These are phyloP conservation scores for Penicillium waksmanii DNA, from an alignment of 495 filamentous ascomycete species.

Conservation along the genomic window DNA sequence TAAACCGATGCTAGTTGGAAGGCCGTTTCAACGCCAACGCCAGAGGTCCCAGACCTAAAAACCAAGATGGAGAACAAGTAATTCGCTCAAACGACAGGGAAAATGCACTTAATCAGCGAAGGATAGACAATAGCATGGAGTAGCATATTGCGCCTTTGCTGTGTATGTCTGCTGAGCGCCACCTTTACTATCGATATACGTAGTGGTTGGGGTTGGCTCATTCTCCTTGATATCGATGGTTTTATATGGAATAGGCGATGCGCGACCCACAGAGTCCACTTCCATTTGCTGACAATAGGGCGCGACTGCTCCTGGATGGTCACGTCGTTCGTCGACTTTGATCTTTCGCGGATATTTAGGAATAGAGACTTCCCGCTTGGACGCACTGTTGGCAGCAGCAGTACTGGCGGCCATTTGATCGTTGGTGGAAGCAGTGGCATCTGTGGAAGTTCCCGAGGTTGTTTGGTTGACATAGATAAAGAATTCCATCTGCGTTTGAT, in stretches of 20 bases:
- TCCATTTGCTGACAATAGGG: constrained; percentile 76
- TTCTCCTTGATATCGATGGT: constrained; percentile 64
- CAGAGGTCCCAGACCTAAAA: constrained; percentile 20
- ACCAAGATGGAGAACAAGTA: constrained; percentile 28
- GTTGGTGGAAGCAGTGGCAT: constrained; percentile 29
- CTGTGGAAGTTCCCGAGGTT: constrained; percentile 42
- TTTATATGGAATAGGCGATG: constrained; percentile 49
- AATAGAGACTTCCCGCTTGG: constrained; percentile 16
- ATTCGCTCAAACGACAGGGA: constrained; percentile 24
- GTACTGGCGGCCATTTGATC: constrained; percentile 27
- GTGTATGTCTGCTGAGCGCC: constrained; percentile 42
- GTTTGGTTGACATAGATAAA: constrained; percentile 76
- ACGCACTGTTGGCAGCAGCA: constrained; percentile 14
- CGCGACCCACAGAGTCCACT: constrained; percentile 54
- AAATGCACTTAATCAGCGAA: constrained; percentile 38
- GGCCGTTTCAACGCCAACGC: constrained; percentile 34
- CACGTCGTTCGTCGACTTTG: constrained; percentile 80
- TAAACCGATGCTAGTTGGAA: constrained; percentile 25
- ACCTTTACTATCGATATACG: constrained; percentile 28
- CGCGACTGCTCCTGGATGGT: constrained; percentile 36
- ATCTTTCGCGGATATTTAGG: constrained; percentile 69
- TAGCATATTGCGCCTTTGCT: constrained; percentile 43
- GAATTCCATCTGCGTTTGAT: constrained; percentile 75
- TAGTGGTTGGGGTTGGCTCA: constrained; percentile 49
- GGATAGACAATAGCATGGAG: constrained; percentile 48